A percentile compares a stretch with the other conserved stretches of the same genome.
Evolutionary conservation across 2,329 filamentous ascomycete species (phyloP).

Genomic region (Penicillium sp.): DNA sequence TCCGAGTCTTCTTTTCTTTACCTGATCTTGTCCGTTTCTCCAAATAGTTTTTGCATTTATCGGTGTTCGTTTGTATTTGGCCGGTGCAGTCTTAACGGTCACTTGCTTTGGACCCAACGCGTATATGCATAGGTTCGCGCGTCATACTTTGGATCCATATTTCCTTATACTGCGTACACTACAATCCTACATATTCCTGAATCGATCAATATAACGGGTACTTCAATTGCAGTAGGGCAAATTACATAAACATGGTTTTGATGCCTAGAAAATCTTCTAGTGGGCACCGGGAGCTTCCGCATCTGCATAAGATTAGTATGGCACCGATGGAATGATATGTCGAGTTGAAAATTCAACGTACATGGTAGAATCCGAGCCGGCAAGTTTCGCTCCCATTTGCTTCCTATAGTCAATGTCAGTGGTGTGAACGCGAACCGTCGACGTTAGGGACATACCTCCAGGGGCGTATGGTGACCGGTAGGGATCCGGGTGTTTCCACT

Average conservation of each 20-base stretch:
- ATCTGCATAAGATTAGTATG: conserved; percentile 17
- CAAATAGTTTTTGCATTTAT: no score
- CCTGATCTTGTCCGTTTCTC: not conserved
- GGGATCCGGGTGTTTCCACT: conserved; percentile 97
- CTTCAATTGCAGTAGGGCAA: not conserved
- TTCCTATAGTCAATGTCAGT: conserved; percentile 53
- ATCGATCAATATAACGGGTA: not conserved
- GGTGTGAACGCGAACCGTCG: not conserved
- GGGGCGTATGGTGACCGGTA: conserved; percentile 85
- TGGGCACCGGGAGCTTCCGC: conserved; percentile 24
- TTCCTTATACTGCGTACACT: not conserved
- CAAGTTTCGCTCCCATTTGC: conserved; percentile 93
- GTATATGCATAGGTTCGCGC: no score
- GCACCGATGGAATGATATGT: not conserved
- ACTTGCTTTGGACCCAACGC: no score
- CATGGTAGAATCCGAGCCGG: conserved; percentile 73
- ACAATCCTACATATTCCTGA: not conserved
- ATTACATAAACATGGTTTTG: not conserved
- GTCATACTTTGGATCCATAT: no score
- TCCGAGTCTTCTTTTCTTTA: conserved; percentile 1
- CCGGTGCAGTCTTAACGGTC: no score
- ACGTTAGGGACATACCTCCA: conserved; percentile 61
- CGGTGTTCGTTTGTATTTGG: not conserved
- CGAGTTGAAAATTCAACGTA: conserved; percentile 50
- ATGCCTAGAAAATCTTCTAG: conserved; percentile 6